Evolutionary conservation across 2,329 filamentous ascomycete genomes (phyloP).

Genomic region (Graphilbum fragrans): DNA sequence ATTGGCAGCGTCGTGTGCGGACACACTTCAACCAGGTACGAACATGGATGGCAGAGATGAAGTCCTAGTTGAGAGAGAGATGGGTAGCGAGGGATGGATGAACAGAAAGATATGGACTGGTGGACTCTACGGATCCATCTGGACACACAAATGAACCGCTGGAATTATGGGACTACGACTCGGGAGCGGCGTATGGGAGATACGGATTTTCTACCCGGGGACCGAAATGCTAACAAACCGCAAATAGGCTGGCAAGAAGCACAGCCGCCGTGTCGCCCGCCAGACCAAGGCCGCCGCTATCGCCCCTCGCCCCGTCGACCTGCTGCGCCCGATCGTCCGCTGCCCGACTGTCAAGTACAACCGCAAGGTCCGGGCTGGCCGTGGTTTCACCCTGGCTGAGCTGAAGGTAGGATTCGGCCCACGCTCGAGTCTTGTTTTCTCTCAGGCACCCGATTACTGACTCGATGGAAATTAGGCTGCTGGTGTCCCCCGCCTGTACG

Average conservation of each 20-base stretch:
- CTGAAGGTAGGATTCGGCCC: constrained; percentile 63
- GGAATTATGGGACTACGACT: no score
- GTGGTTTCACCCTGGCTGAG: constrained; percentile 95
- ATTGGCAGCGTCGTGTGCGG: constrained; percentile 98
- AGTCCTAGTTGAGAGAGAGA: neutral
- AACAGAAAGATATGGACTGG: neutral
- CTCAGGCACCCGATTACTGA: neutral
- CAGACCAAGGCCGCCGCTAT: constrained; percentile 89
- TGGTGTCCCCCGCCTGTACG: constrained; percentile 86
- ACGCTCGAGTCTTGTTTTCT: neutral
- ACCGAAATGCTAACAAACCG: constrained; percentile 1
- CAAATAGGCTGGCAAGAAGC: constrained; percentile 86
- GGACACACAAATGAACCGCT: no score
- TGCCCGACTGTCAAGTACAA: constrained; percentile 99
- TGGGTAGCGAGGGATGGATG: neutral
- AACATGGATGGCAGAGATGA: constrained; percentile 1
- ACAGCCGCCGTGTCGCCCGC: constrained; percentile 80
- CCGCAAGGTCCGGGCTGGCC: constrained; percentile 89
- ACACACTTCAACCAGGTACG: constrained; percentile 99
- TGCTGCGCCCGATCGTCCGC: constrained; percentile 88
- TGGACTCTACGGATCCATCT: no score
- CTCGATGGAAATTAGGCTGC: constrained; percentile 54
- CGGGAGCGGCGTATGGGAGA: no score
- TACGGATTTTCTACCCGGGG: no score
- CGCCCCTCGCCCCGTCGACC: constrained; percentile 94